phyloP scores from a whole-genome alignment of 768 basidiomycete species.

The Asterophora parasitica region DNA sequence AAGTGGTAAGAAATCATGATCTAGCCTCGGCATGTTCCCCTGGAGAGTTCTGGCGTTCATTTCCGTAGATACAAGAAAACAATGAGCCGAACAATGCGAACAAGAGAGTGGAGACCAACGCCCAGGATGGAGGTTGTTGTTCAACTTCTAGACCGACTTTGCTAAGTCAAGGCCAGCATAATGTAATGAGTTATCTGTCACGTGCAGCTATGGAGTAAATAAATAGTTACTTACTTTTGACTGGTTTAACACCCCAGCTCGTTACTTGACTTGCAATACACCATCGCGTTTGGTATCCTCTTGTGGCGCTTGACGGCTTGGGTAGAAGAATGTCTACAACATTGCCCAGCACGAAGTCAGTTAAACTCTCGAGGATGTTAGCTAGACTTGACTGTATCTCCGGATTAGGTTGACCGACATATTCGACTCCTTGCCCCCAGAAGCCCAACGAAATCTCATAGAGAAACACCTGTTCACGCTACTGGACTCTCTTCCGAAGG shows the following conservation, averaged over 20 bases:
- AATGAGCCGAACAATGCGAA: neutral
- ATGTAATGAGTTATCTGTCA: too few relatives aligned
- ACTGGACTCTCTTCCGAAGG: slow-evolving; percentile 37
- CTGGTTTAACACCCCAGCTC: too few relatives aligned
- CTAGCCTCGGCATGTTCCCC: slow-evolving; percentile 14
- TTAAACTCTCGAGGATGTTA: neutral
- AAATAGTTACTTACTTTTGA: too few relatives aligned
- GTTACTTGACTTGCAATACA: too few relatives aligned
- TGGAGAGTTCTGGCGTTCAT: slow-evolving; percentile 12
- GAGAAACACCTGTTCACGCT: slow-evolving; percentile 47
- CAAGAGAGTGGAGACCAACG: neutral
- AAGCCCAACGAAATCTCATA: slow-evolving; percentile 44
- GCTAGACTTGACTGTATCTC: neutral
- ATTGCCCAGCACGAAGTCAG: slow-evolving; percentile 8
- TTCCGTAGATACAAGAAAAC: neutral
- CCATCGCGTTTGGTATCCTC: too few relatives aligned
- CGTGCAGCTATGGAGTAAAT: too few relatives aligned
- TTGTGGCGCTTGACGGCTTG: neutral
- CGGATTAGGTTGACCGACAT: slow-evolving; percentile 38
- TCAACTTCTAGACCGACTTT: too few relatives aligned
- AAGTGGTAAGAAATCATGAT: slow-evolving; percentile 16
- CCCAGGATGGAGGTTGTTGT: neutral
- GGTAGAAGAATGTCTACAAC: neutral
- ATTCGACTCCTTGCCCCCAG: slow-evolving; percentile 48
- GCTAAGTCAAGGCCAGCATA: too few relatives aligned